phyloP scores from a whole-genome alignment of 2,329 filamentous ascomycete genomes.

The Verticillium nubilum region DNA sequence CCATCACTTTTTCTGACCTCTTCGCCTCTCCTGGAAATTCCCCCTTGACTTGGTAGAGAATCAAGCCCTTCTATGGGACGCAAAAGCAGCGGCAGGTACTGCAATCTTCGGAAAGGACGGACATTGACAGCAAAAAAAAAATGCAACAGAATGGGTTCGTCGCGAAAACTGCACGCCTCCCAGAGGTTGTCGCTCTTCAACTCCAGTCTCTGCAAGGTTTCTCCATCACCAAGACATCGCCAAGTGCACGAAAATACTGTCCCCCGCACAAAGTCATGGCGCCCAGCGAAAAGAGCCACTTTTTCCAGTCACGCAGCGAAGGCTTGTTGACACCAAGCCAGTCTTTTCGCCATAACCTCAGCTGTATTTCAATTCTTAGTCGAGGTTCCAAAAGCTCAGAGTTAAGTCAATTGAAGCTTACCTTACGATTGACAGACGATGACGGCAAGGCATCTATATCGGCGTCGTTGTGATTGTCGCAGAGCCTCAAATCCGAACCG shows the following conservation, averaged over 20 bases:
- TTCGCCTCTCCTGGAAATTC: too few relatives aligned
- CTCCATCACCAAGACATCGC: background rate
- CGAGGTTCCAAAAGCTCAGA: background rate
- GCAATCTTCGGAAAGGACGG: too few relatives aligned
- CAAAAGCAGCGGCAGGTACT: too few relatives aligned
- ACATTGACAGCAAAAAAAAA: too few relatives aligned
- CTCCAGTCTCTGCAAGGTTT: background rate
- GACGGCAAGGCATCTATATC: too few relatives aligned
- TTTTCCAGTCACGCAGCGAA: background rate
- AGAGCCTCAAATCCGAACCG: background rate
- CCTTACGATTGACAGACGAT: background rate
- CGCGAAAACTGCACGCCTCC: too few relatives aligned
- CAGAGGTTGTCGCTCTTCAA: background rate
- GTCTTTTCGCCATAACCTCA: background rate
- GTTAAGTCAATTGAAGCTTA: background rate
- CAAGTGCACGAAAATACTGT: background rate
- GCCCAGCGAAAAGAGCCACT: background rate
- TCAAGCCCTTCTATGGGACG: too few relatives aligned
- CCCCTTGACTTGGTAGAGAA: too few relatives aligned
- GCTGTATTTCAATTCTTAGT: background rate
- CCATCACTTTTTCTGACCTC: too few relatives aligned
- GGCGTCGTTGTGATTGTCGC: background rate
- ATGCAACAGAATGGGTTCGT: too few relatives aligned
- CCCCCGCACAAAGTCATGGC: background rate
- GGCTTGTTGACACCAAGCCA: background rate